Percentiles rank a stretch among this genome's conserved stretches.
Evolutionary conservation across 148 eudicot genomes (phyloP).

Genomic region (Linanthus parryae): DNA sequence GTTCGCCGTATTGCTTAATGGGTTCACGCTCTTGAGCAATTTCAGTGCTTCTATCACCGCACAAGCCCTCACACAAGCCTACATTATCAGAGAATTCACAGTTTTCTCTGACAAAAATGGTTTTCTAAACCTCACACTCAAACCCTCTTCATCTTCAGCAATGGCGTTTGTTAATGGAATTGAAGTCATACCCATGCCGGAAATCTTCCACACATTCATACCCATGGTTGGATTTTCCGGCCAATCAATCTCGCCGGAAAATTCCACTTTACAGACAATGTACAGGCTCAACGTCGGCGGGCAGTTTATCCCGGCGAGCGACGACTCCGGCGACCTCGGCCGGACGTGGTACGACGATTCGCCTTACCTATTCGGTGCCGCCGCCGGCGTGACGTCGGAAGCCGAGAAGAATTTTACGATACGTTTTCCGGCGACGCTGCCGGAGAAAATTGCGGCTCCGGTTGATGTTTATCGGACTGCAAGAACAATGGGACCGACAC

Average conservation of each 20-base stretch:
- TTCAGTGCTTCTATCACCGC: constrained; percentile 68
- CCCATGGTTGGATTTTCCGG: constrained; percentile 33
- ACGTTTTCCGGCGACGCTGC: constrained; percentile 13
- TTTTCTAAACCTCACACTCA: constrained; percentile 37
- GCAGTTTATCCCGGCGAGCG: constrained; percentile 36
- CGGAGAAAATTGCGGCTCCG: constrained; percentile 47
- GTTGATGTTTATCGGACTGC: constrained; percentile 50
- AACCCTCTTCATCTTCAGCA: constrained; percentile 36
- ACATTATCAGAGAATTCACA: constrained; percentile 57
- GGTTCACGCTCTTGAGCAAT: constrained; percentile 54
- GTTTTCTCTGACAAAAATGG: constrained; percentile 24
- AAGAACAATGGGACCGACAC: constrained; percentile 58
- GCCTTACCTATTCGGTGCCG: constrained; percentile 49
- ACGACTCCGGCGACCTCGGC: constrained; percentile 63
- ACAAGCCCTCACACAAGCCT: constrained; percentile 60
- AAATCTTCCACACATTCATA: constrained; percentile 31
- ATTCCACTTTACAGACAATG: constrained; percentile 31
- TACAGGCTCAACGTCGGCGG: constrained; percentile 80
- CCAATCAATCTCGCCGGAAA: constrained; percentile 9
- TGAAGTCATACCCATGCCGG: constrained; percentile 52
- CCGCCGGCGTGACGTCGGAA: constrained; percentile 39
- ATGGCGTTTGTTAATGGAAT: constrained; percentile 77
- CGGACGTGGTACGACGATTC: constrained; percentile 88
- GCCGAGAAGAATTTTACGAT: constrained; percentile 21
- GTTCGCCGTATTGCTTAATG: constrained; percentile 42